Conservation (phyloP, 139 green algal genomes). For the Eudorina sp. region DNA sequence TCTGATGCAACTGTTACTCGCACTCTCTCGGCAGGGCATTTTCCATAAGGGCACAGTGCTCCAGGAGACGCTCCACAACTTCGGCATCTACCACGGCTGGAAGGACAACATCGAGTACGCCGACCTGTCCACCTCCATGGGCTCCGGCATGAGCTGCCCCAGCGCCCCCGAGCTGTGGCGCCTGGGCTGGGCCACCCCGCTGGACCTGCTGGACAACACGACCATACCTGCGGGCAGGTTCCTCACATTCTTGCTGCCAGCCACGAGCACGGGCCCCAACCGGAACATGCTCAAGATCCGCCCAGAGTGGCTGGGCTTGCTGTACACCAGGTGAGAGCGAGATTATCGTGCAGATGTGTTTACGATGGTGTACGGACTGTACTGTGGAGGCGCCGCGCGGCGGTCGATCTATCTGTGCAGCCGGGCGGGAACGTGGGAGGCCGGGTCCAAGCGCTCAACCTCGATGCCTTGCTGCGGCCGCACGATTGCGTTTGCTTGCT, state of each 20-base stretch:
- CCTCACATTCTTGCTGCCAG: neutral
- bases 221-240: neutral
- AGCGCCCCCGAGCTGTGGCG: slow-evolving; percentile 29
- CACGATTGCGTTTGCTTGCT: too few species aligned
- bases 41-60: slow-evolving; percentile 16
- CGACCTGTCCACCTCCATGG: slow-evolving; percentile 2
- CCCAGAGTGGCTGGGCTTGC: neutral
- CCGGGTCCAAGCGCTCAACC: too few species aligned
- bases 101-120: slow-evolving; percentile 12
- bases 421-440: too few species aligned
- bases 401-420: neutral
- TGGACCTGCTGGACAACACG: neutral
- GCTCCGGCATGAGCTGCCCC: slow-evolving; percentile 15
- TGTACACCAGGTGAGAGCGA: slow-evolving; percentile 15
- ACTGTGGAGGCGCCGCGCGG: neutral
- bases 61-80: slow-evolving; percentile 33
- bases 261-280: neutral
- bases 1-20: neutral
- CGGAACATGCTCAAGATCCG: neutral
- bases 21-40: neutral
- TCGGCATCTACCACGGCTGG: slow-evolving; percentile 36
- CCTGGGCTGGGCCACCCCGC: slow-evolving; percentile 19
- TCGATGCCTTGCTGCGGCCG: too few species aligned
- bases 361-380: too few species aligned
- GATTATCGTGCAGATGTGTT: too few species aligned